These are phyloP conservation scores for Vitis cinerea DNA, from an alignment of 164 flowering plant genomes.

Conservation along the genomic window DNA sequence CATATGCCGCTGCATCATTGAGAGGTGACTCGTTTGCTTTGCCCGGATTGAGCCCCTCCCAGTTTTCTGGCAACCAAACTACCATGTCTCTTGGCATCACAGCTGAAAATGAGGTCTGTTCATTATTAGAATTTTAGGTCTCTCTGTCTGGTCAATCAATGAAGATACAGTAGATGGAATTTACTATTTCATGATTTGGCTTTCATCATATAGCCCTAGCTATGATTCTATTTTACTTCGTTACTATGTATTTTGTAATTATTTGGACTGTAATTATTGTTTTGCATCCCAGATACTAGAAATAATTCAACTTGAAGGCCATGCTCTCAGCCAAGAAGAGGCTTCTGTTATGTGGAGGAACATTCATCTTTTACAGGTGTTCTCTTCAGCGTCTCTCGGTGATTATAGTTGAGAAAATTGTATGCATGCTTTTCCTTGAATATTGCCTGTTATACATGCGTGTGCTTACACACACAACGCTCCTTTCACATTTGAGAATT, in stretches of 20 bases:
- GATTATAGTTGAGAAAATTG: too few species aligned
- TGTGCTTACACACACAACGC: too few species aligned
- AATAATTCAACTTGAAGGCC: conserved; percentile 89
- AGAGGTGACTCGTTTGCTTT: conserved; percentile 63
- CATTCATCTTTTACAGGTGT: conserved; percentile 88
- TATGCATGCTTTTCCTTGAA: too few species aligned
- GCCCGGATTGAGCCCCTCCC: conserved; percentile 67
- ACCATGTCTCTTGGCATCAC: conserved; percentile 92
- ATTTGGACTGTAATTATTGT: not conserved
- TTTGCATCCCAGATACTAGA: conserved; percentile 65
- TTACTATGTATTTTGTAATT: too few species aligned
- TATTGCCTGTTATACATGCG: too few species aligned
- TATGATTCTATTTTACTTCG: too few species aligned
- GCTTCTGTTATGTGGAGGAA: conserved; percentile 64
- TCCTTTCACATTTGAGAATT: too few species aligned
- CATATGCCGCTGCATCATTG: conserved; percentile 73
- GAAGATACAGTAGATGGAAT: too few species aligned
- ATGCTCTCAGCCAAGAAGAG: conserved; percentile 71
- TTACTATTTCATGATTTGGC: too few species aligned
- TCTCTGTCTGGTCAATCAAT: too few species aligned
- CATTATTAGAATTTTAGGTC: too few species aligned
- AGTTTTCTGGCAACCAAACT: conserved; percentile 78
- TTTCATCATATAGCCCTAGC: too few species aligned
- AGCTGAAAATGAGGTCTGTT: conserved; percentile 64
- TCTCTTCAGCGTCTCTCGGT: conserved; percentile 1